Percentiles rank a stretch among this genome's conserved stretches.
Conservation (phyloP, 2,329 filamentous ascomycete species). For the Aureobasidium sp. region DNA sequence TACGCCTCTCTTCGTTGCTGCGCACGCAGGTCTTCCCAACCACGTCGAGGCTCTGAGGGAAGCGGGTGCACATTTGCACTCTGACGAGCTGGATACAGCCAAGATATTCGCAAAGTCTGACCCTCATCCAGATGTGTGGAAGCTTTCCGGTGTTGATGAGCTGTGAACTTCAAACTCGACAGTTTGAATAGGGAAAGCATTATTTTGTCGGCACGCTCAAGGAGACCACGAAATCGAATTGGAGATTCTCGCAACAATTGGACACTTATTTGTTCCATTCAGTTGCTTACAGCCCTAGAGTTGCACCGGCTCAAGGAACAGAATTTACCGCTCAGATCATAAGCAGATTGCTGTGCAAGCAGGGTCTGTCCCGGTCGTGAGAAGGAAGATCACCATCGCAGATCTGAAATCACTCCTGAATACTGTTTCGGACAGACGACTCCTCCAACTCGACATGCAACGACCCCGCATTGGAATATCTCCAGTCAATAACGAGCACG, state of each 20-base stretch:
- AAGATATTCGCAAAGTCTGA: conserved; percentile 29
- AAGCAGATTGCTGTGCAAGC: not conserved
- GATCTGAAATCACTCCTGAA: too few species aligned
- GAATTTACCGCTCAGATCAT: too few species aligned
- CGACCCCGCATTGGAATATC: not conserved
- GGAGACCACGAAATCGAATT: not conserved
- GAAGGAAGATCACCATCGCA: not conserved
- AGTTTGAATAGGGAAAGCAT: not conserved
- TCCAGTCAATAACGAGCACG: not conserved
- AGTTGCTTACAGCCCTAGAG: too few species aligned
- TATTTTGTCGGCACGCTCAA: not conserved
- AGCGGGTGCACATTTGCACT: conserved; percentile 51
- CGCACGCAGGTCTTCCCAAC: conserved; percentile 45
- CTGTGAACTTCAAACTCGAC: not conserved
- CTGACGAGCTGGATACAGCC: conserved; percentile 46
- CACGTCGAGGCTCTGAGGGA: conserved; percentile 46
- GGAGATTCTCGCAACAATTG: not conserved
- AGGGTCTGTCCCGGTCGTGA: not conserved
- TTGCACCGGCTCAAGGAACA: not conserved
- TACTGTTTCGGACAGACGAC: not conserved
- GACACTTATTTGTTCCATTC: too few species aligned
- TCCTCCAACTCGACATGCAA: not conserved
- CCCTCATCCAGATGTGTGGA: conserved; percentile 10
- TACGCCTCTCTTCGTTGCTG: conserved; percentile 52
- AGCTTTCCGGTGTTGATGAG: conserved; percentile 10